Evolutionary conservation across 176 grass and related monocot genomes (phyloP).

Genomic region (sorghum (Sorghum bicolor)): DNA sequence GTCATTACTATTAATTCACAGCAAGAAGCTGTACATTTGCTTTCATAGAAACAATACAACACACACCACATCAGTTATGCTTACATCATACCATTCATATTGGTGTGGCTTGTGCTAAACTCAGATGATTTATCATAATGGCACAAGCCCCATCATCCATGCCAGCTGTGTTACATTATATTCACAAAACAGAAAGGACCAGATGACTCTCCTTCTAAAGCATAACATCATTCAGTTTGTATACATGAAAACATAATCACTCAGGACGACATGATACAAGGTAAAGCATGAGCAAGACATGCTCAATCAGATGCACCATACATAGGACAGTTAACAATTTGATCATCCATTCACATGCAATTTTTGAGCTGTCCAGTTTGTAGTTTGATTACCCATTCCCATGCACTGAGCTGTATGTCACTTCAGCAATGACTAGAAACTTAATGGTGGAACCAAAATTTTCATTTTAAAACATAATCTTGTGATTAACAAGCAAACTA

Average conservation of each 20-base stretch:
- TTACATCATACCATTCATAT: neutral
- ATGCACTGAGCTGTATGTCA: neutral
- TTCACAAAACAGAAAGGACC: neutral
- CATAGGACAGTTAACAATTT: neutral
- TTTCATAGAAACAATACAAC: constrained; percentile 10
- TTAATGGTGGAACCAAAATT: neutral
- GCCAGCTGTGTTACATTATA: neutral
- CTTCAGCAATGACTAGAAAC: constrained; percentile 1
- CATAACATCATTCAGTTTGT: neutral
- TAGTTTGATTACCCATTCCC: neutral
- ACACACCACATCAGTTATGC: neutral
- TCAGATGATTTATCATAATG: constrained; percentile 12
- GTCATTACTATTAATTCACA: neutral
- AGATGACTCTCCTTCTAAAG: neutral
- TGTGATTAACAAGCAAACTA: neutral
- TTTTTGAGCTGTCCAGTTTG: neutral
- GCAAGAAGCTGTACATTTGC: neutral
- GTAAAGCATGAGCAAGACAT: neutral
- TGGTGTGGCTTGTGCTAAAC: neutral
- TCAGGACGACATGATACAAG: neutral
- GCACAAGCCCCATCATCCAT: neutral
- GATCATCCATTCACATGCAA: neutral
- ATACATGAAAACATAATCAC: neutral
- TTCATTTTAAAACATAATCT: neutral
- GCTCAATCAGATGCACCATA: constrained; percentile 17